Evolutionary conservation across 768 basidiomycete species (phyloP), one percentile per base, ranked within the genome.

Genomic region (Daedalea quercina): DNA sequence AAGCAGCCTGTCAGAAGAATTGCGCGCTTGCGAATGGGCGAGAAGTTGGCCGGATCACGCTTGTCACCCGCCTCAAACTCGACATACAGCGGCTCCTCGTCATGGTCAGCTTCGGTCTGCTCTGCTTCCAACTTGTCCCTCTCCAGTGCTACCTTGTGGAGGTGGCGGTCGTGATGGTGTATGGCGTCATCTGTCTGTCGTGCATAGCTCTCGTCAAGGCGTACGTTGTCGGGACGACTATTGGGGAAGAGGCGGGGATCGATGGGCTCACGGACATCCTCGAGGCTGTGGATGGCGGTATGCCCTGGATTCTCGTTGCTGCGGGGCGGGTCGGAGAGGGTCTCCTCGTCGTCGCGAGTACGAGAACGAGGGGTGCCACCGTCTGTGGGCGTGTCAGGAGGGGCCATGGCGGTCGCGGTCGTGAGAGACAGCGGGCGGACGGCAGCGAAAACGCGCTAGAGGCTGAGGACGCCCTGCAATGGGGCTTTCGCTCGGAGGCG

Each of bases 1-100:
- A 69, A 70, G 48, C 74, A 79, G 2, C 76, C 77, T 15, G 76
- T 64, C 13, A 68, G 37, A 0, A 78, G 77, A 47, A 79, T 77
- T 13, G 54, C 47, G 69, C 71, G 70, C 54, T 70, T 73, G 15
- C 65, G 63, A 1, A 47, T 31, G 3, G 48, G 44, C 3, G 65
- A 57, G 55, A 66, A 70, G 54, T 70, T 69, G 40, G 57, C 47
- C 2, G 71, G 71, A 54, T 73, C 59, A 22, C 66, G 53, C 19
- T 57, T 58, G 49, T 73, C 71, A 19, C 57, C 63, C 34, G 63
- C 54, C 25, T 67, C 67, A 50, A 63, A 73, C 46, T 71, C 70
- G 24, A 73, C 63, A 35, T 65, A 65, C n/a, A 63, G 56, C 12
- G 56, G 58, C 22, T 60, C 55, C 17, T 63, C 55, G 33, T 8